These are phyloP conservation scores for Phytopythium oedochilum DNA, from an alignment of 352 stramenopile species.

Conservation along the genomic window DNA sequence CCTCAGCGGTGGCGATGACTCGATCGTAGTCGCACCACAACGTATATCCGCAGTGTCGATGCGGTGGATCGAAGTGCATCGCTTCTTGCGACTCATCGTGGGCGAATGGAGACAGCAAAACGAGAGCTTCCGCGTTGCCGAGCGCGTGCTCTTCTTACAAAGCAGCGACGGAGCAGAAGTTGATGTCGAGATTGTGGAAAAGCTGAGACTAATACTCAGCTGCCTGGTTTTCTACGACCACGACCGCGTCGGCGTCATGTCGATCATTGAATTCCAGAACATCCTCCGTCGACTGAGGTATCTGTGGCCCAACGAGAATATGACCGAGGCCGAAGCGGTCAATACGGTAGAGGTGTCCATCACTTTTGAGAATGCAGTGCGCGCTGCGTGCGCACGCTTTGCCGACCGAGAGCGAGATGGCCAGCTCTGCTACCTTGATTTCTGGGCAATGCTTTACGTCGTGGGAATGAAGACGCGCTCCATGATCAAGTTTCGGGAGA, in stretches of 20 bases:
- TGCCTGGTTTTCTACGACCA: slow-evolving; percentile 76
- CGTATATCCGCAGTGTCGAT: neutral
- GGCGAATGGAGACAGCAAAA: slow-evolving; percentile 73
- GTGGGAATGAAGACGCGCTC: slow-evolving; percentile 44
- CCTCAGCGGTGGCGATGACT: neutral
- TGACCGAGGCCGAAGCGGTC: slow-evolving; percentile 30
- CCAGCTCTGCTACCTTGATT: slow-evolving; percentile 73
- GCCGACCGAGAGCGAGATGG: slow-evolving; percentile 50
- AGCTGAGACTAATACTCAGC: slow-evolving; percentile 57
- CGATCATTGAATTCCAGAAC: slow-evolving; percentile 40
- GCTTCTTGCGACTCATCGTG: slow-evolving; percentile 56
- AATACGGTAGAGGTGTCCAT: slow-evolving; percentile 20
- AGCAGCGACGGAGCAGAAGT: slow-evolving; percentile 6
- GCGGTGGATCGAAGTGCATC: slow-evolving; percentile 62
- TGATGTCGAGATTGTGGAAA: slow-evolving; percentile 31
- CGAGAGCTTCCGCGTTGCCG: slow-evolving; percentile 37
- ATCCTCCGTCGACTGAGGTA: slow-evolving; percentile 56
- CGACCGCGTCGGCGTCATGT: slow-evolving; percentile 42
- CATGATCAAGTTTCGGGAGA: slow-evolving; percentile 60
- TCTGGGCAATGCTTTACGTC: slow-evolving; percentile 83
- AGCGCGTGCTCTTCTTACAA: slow-evolving; percentile 40
- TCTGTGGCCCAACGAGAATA: slow-evolving; percentile 48
- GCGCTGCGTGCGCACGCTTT: slow-evolving; percentile 41
- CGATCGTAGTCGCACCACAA: neutral
- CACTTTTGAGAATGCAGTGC: slow-evolving; percentile 50